phyloP scores from a whole-genome alignment of 148 eudicot species.

The Cornus florida region DNA sequence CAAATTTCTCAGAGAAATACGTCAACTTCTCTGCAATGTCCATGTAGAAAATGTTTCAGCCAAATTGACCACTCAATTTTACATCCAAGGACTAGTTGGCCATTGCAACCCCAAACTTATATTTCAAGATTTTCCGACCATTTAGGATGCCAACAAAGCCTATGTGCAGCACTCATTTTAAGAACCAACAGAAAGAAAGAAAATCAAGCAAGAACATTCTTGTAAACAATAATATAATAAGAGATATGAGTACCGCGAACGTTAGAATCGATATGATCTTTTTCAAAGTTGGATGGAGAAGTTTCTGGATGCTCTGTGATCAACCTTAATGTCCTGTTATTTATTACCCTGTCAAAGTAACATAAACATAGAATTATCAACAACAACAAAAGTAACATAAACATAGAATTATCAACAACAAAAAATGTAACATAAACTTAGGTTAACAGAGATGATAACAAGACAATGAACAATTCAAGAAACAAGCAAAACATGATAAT shows the following conservation, averaged over 20 bases:
- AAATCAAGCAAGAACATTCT: background rate
- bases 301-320: slow-evolving; percentile 66
- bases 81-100: background rate
- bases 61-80: slow-evolving; percentile 2
- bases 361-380: background rate
- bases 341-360: slow-evolving; percentile 67
- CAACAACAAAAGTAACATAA: no score
- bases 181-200: background rate
- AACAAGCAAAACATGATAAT: background rate
- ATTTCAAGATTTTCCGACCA: background rate
- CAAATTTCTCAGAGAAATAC: slow-evolving; percentile 89
- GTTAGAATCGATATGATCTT: slow-evolving; percentile 56
- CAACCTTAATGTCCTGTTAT: slow-evolving; percentile 79
- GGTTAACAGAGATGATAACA: slow-evolving; percentile 14
- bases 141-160: background rate
- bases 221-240: background rate
- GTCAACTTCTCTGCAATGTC: slow-evolving; percentile 76
- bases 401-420: no score
- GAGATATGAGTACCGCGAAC: slow-evolving; percentile 64
- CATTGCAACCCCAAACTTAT: background rate
- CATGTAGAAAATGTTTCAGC: slow-evolving; percentile 6
- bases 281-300: slow-evolving; percentile 55
- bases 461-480: background rate
- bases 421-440: background rate
- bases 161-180: background rate